Evolutionary conservation across 805 yeast genomes (phyloP), one percentile per base, ranked within the genome.

Genomic region (Kodamaea leandrae): DNA sequence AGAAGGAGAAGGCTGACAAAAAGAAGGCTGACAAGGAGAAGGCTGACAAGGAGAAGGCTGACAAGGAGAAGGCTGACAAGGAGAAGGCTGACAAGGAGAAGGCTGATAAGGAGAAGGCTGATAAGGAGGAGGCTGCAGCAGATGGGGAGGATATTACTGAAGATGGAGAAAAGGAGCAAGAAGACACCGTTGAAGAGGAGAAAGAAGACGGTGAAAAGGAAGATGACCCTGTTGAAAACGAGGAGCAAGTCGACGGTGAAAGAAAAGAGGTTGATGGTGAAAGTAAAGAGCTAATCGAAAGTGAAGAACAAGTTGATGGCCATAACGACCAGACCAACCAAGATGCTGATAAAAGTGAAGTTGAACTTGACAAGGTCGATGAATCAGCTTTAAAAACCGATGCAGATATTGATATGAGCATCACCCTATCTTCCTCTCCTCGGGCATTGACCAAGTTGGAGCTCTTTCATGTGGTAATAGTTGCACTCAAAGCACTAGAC

Each of bases 401-500:
- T n/a, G n/a, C n/a, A n/a, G n/a, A n/a, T n/a, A n/a, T n/a, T n/a
- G n/a, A n/a, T n/a, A n/a, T n/a, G n/a, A n/a, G n/a, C n/a, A n/a
- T n/a, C n/a, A n/a, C n/a, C n/a, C n/a, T n/a, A n/a, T n/a, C n/a
- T 21, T 9, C 24, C 28, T 25, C 13, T 12, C 36, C 9, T 9
- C 32, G 19, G n/a, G n/a, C n/a, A n/a, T n/a, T n/a, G n/a, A 36
- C 21, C 20, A 30, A 30, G 17, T 10, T 19, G 3, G 55, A 54
- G 1, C 69, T 78, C 46, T 69, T 60, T 40, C 47, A 55, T 6
- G 50, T 64, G 9, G 61, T 83, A 3, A 62, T 83, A 1, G 56
- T 55, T 0, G 59, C 78, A 6, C 58, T 87, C 29, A 63, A 63
- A 28, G 75, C 66, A 42, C 54, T 87, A 2, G 60, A 74, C 13